Evolutionary conservation across 306 rosid genomes (phyloP).

Genomic region (Trifolium pratense): DNA sequence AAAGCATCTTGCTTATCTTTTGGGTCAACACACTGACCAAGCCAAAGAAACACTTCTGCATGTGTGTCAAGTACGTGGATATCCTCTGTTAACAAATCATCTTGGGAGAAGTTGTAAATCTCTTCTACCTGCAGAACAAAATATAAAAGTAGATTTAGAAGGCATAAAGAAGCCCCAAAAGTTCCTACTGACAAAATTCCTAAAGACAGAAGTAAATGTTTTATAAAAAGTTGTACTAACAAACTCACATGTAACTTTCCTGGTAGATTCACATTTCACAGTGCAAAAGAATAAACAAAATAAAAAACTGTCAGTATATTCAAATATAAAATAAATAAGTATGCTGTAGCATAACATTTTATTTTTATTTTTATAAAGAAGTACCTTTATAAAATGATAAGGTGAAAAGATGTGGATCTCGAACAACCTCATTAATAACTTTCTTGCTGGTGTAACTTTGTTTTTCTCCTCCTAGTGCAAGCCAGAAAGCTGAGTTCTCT

Average conservation of each 20-base stretch:
- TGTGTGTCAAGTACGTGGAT: conserved; percentile 85
- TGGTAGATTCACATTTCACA: conserved; percentile 65
- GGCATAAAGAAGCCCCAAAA: conserved; percentile 21
- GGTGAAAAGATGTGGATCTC: conserved; percentile 85
- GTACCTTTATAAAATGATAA: conserved; percentile 73
- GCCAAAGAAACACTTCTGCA: conserved; percentile 95
- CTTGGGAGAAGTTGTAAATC: conserved; percentile 86
- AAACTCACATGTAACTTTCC: conserved; percentile 89
- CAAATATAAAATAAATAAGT: conserved; percentile 25
- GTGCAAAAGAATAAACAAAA: conserved; percentile 43
- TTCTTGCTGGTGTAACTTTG: conserved; percentile 77
- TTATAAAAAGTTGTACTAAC: conserved; percentile 22
- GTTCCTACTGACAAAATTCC: conserved; percentile 28
- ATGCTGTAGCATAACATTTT: conserved; percentile 14
- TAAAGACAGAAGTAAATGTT: conserved; percentile 7
- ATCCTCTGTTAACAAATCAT: conserved; percentile 92
- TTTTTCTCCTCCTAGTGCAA: conserved; percentile 91
- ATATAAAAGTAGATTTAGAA: conserved; percentile 37
- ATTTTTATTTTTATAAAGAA: conserved; percentile 14
- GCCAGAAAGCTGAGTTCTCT: conserved; percentile 93
- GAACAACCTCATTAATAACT: conserved; percentile 60
- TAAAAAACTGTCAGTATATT: conserved; percentile 51
- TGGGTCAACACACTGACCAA: conserved; percentile 79
- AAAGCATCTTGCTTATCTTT: conserved; percentile 82
- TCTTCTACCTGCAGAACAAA: conserved; percentile 75